Conservation (phyloP, 2,329 filamentous ascomycete species). For the Trichoderma gracile region DNA sequence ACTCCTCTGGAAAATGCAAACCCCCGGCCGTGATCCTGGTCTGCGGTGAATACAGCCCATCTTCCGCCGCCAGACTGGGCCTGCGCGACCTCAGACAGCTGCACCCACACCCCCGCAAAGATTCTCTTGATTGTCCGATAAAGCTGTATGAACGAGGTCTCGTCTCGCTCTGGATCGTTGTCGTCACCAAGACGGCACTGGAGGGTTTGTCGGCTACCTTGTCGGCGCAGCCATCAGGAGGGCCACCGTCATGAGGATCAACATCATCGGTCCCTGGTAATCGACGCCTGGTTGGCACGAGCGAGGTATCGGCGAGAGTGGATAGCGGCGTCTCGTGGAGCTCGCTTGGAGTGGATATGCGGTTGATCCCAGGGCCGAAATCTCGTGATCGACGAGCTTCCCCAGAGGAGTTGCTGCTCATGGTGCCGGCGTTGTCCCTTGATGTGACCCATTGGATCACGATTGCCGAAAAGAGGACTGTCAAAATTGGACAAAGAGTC, state of each 20-base stretch:
- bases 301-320: conserved; percentile 34
- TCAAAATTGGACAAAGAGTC: neutral
- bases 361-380: conserved; percentile 18
- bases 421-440: conserved; percentile 45
- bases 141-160: conserved; percentile 18
- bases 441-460: conserved; percentile 64
- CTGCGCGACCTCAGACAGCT: neutral
- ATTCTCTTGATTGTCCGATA: neutral
- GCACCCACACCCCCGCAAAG: neutral
- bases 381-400: conserved; percentile 27
- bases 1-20: neutral
- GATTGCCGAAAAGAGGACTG: conserved; percentile 60
- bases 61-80: neutral
- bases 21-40: conserved; percentile 34
- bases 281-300: conserved; percentile 30
- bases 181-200: conserved; percentile 40
- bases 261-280: conserved; percentile 30
- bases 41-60: conserved; percentile 26
- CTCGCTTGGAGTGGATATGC: conserved; percentile 22
- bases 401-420: conserved; percentile 29
- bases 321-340: conserved; percentile 28
- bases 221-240: conserved; percentile 6
- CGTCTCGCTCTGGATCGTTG: conserved; percentile 41
- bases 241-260: conserved; percentile 23
- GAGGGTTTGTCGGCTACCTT: neutral